phyloP scores from a whole-genome alignment of 192 early-diverging fungal species.

The Gaertneriomyces sp. region DNA sequence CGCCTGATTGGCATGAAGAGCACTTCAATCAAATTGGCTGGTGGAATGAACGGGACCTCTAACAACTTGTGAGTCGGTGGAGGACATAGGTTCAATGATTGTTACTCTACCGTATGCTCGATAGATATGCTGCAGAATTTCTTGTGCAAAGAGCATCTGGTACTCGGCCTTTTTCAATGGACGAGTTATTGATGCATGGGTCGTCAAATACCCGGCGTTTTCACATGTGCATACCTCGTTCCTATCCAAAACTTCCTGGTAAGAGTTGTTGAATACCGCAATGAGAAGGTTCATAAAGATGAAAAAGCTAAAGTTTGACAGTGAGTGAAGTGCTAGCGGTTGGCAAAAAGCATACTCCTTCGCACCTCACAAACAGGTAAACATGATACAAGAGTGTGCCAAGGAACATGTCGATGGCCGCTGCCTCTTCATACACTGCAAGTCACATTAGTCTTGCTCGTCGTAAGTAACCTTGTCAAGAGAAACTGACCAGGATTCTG shows the following conservation, averaged over 20 bases:
- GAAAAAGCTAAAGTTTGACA: constrained; percentile 1
- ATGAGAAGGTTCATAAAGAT: constrained; percentile 29
- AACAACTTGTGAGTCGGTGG: not conserved
- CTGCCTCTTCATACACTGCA: constrained; percentile 20
- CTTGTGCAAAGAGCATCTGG: constrained; percentile 21
- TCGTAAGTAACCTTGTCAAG: too few relatives aligned
- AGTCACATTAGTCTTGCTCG: too few relatives aligned
- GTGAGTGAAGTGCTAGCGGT: not conserved
- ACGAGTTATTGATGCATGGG: not conserved
- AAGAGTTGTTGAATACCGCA: constrained; percentile 26
- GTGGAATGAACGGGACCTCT: constrained; percentile 28
- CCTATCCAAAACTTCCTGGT: constrained; percentile 4
- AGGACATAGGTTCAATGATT: too few relatives aligned
- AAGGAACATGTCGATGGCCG: constrained; percentile 2
- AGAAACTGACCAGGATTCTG: too few relatives aligned
- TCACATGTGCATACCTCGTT: constrained; percentile 8
- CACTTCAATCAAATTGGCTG: constrained; percentile 21
- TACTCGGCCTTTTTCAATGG: constrained; percentile 16
- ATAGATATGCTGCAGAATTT: constrained; percentile 20
- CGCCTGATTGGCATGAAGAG: constrained; percentile 9
- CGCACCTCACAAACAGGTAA: constrained; percentile 19
- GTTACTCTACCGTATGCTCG: not conserved
- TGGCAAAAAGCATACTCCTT: not conserved
- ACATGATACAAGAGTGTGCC: constrained; percentile 21
- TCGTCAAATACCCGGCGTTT: not conserved